These are phyloP conservation scores for Quercus berberidifolia DNA, from an alignment of 306 rosid genomes.

Conservation along the genomic window DNA sequence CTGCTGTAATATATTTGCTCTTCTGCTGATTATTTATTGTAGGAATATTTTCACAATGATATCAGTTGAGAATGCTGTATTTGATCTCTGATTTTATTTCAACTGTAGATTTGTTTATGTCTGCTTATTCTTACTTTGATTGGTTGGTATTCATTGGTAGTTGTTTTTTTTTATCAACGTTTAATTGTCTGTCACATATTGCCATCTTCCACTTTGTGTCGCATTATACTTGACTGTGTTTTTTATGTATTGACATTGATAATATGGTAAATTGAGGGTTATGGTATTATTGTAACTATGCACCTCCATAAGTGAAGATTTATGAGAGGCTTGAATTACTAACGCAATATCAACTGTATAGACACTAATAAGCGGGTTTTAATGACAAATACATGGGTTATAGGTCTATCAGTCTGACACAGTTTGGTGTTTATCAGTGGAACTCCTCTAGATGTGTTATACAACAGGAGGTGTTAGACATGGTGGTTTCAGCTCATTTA, in stretches of 20 bases:
- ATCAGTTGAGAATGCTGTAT: not conserved
- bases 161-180: not conserved
- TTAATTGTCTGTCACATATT: not conserved
- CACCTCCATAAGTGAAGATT: too few relatives aligned
- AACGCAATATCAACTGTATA: too few relatives aligned
- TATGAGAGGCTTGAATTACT: too few relatives aligned
- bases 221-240: not conserved
- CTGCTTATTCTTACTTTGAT: not conserved
- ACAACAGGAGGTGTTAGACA: too few relatives aligned
- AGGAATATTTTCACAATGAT: not conserved
- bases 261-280: too few relatives aligned
- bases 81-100: not conserved
- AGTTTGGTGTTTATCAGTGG: too few relatives aligned
- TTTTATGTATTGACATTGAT: not conserved
- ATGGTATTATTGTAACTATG: too few relatives aligned
- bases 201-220: not conserved
- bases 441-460: too few relatives aligned
- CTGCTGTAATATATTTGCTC: not conserved
- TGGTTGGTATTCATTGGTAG: not conserved
- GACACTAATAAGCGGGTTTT: too few relatives aligned
- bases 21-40: not conserved
- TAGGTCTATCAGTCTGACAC: too few relatives aligned
- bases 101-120: not conserved
- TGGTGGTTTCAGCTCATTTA: too few relatives aligned
- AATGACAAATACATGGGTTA: too few relatives aligned